phyloP scores from a whole-genome alignment of 495 filamentous ascomycete genomes.

The Podospora australis region DNA sequence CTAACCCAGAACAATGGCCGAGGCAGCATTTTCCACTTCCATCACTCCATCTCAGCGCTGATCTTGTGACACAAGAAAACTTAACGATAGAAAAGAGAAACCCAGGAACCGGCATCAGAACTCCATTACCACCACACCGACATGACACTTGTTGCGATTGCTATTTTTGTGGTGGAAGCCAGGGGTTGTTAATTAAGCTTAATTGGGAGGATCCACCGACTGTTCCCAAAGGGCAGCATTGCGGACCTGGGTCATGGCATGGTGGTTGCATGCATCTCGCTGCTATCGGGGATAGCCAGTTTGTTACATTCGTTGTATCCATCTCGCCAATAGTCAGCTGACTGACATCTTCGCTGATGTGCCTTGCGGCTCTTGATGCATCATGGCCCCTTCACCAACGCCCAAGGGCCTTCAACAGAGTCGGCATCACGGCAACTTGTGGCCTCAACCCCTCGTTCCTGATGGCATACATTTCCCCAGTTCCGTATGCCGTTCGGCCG shows the following conservation, averaged over 20 bases:
- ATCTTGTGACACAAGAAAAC: conserved; percentile 1
- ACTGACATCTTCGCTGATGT: neutral
- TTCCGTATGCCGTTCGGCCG: conserved; percentile 22
- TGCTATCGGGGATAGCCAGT: conserved; percentile 9
- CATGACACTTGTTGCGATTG: conserved; percentile 15
- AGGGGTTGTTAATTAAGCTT: conserved; percentile 37
- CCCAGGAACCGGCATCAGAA: neutral
- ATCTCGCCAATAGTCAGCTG: conserved; percentile 17
- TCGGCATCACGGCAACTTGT: conserved; percentile 1
- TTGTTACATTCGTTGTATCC: neutral
- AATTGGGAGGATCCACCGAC: conserved; percentile 21
- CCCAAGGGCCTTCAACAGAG: too few species aligned
- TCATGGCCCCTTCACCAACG: too few species aligned
- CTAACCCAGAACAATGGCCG: neutral
- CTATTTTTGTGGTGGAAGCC: conserved; percentile 33
- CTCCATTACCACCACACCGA: neutral
- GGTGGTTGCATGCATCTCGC: conserved; percentile 11
- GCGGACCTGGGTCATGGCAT: conserved; percentile 15
- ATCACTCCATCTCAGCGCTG: conserved; percentile 1
- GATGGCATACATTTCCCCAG: too few species aligned
- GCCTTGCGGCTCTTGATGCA: neutral
- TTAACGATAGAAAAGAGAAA: neutral
- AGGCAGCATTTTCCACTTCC: neutral
- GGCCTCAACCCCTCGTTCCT: neutral
- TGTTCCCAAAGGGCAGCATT: conserved; percentile 12